Evolutionary conservation across 1,284 basidiomycete genomes (phyloP).

Genomic region (Sutorius eximius): DNA sequence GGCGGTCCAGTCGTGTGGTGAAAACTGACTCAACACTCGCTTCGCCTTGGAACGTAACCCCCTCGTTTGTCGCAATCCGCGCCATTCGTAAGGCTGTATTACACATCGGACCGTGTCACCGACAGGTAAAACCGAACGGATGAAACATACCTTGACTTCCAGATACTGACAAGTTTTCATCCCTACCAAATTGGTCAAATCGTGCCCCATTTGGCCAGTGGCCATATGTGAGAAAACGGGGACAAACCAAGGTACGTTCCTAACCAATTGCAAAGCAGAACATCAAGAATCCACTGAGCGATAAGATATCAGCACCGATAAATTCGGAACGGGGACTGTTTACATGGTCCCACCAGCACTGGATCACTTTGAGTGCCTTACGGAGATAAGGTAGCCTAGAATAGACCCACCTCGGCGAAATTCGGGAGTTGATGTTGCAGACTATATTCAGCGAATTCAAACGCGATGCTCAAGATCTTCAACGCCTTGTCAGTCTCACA

Average conservation of each 20-base stretch:
- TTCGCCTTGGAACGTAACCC: slow-evolving; percentile 75
- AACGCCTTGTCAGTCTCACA: slow-evolving; percentile 3
- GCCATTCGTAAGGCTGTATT: slow-evolving; percentile 77
- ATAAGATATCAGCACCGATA: slow-evolving; percentile 15
- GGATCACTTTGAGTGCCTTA: slow-evolving; percentile 16
- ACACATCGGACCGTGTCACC: background rate
- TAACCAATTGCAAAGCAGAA: slow-evolving; percentile 82
- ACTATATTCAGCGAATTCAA: slow-evolving; percentile 83
- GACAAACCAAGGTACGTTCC: slow-evolving; percentile 72
- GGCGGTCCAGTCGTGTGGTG: slow-evolving; percentile 81
- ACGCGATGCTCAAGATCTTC: slow-evolving; percentile 81
- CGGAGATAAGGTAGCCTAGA: slow-evolving; percentile 18
- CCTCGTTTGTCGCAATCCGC: slow-evolving; percentile 73
- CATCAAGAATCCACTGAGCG: slow-evolving; percentile 77
- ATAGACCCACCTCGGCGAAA: slow-evolving; percentile 68
- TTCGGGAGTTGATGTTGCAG: slow-evolving; percentile 81
- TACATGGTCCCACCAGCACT: slow-evolving; percentile 91
- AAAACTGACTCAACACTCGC: slow-evolving; percentile 77
- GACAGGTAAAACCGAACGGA: background rate
- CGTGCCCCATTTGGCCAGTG: slow-evolving; percentile 6
- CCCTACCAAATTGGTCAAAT: slow-evolving; percentile 41
- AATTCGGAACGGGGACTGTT: slow-evolving; percentile 20
- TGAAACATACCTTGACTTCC: slow-evolving; percentile 68
- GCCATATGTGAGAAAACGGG: slow-evolving; percentile 4
- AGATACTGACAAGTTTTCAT: slow-evolving; percentile 85